Evolutionary conservation across 2,329 filamentous ascomycete species (phyloP).

Genomic region (Sporothrix phasma): DNA sequence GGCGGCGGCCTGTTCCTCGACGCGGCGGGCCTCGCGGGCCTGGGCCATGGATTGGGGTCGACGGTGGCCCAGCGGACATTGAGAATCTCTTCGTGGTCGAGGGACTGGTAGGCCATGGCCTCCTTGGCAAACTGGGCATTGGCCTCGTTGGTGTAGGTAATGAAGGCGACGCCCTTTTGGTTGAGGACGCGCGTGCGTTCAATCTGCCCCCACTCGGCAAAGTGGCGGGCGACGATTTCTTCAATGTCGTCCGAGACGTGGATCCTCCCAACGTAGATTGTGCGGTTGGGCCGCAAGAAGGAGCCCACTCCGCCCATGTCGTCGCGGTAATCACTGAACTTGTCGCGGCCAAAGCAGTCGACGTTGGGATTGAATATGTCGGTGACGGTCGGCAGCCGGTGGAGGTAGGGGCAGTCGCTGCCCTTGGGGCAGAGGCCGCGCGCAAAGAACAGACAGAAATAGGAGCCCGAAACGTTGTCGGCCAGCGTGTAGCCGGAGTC

Average conservation of each 20-base stretch:
- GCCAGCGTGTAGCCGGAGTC: slow-evolving; percentile 73
- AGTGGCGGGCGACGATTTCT: slow-evolving; percentile 88
- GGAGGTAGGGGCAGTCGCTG: slow-evolving; percentile 87
- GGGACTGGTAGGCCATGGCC: slow-evolving; percentile 86
- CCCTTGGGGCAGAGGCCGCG: slow-evolving; percentile 68
- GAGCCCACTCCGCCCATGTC: slow-evolving; percentile 96
- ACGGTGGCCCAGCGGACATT: slow-evolving; percentile 97
- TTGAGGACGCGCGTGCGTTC: slow-evolving; percentile 85
- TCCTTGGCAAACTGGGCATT: slow-evolving; percentile 89
- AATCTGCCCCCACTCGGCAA: slow-evolving; percentile 91
- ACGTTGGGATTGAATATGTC: slow-evolving; percentile 90
- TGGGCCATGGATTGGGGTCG: slow-evolving; percentile 90
- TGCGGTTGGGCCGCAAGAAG: slow-evolving; percentile 89
- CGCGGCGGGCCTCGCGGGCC: slow-evolving; percentile 74
- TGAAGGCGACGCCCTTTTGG: slow-evolving; percentile 80
- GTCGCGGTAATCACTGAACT: slow-evolving; percentile 84
- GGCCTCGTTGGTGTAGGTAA: slow-evolving; percentile 86
- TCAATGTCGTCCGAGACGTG: slow-evolving; percentile 96
- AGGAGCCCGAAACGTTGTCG: slow-evolving; percentile 67
- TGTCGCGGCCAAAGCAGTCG: slow-evolving; percentile 91
- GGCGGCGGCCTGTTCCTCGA: slow-evolving; percentile 95
- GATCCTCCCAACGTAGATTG: slow-evolving; percentile 86
- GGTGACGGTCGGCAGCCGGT: slow-evolving; percentile 74
- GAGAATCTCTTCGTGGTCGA: slow-evolving; percentile 85
- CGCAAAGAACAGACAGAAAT: slow-evolving; percentile 82